phyloP scores from a whole-genome alignment of 1,139 yeast genomes.

The Citeromyces siamensis region DNA sequence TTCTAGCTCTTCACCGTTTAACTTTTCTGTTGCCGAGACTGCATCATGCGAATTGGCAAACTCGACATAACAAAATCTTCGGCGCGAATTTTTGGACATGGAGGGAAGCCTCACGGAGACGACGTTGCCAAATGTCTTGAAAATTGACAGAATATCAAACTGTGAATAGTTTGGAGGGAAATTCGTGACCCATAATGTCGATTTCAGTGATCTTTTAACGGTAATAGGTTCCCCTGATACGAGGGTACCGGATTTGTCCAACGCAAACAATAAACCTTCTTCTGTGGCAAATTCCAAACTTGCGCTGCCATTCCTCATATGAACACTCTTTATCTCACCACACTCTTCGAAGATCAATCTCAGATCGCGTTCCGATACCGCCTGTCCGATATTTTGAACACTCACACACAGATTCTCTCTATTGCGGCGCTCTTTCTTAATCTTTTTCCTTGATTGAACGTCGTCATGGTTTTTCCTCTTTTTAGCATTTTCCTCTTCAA shows the following conservation, averaged over 20 bases:
- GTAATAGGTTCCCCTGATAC: constrained; percentile 28
- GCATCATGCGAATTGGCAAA: constrained; percentile 34
- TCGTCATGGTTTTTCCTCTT: constrained; percentile 6
- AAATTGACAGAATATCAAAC: constrained; percentile 27
- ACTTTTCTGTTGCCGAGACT: constrained; percentile 25
- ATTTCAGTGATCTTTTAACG: constrained; percentile 31
- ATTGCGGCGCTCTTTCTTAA: constrained; percentile 23
- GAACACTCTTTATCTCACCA: constrained; percentile 20
- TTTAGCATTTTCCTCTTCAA: constrained; percentile 5
- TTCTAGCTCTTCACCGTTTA: constrained; percentile 26
- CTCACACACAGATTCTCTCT: constrained; percentile 45
- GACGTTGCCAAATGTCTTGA: constrained; percentile 31
- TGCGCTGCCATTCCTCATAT: constrained; percentile 17
- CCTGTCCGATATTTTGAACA: constrained; percentile 23
- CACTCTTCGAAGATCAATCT: constrained; percentile 24
- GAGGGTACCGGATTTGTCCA: constrained; percentile 43
- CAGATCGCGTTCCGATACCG: constrained; percentile 19
- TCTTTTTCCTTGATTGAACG: constrained; percentile 4
- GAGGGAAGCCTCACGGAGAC: constrained; percentile 58
- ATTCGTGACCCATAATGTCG: constrained; percentile 60
- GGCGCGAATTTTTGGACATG: constrained; percentile 35
- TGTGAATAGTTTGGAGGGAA: constrained; percentile 48
- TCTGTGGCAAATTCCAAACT: constrained; percentile 42
- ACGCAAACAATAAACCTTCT: constrained; percentile 41
- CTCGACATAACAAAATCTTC: constrained; percentile 75